Evolutionary conservation across 495 filamentous ascomycete species (phyloP).

Genomic region (Aspergillus ellipticus): DNA sequence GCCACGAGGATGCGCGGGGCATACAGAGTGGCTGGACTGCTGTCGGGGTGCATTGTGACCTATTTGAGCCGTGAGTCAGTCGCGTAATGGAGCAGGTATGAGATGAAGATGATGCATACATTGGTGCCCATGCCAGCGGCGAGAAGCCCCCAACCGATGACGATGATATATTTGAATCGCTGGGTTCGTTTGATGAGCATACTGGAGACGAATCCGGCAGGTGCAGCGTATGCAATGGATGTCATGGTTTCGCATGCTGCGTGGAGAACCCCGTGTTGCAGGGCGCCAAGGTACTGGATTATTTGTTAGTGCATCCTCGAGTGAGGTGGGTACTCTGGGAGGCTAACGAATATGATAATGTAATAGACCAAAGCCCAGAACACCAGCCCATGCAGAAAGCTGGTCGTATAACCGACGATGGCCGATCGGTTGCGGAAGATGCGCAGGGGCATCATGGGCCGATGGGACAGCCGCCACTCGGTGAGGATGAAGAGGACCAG

Average conservation of each 20-base stretch:
- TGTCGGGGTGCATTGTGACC: too few relatives aligned
- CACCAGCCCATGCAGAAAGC: conserved; percentile 5
- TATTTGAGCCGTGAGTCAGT: too few relatives aligned
- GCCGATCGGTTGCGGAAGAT: conserved; percentile 1
- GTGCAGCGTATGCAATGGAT: conserved; percentile 10
- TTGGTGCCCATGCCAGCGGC: conserved; percentile 7
- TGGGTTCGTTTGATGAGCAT: conserved; percentile 12
- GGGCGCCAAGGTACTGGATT: conserved; percentile 10
- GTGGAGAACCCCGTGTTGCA: conserved; percentile 9
- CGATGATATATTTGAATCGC: conserved; percentile 13
- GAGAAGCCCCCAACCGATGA: conserved; percentile 12
- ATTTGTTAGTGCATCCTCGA: not conserved
- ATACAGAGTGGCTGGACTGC: too few relatives aligned
- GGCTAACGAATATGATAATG: not conserved
- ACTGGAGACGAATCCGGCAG: conserved; percentile 12
- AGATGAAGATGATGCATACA: too few relatives aligned
- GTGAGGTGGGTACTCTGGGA: too few relatives aligned
- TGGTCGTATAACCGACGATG: not conserved
- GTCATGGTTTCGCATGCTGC: conserved; percentile 13
- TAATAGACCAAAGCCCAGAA: not conserved
- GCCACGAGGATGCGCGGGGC: too few relatives aligned
- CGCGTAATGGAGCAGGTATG: too few relatives aligned
- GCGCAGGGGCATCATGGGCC: conserved; percentile 5
- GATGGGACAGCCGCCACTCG: not conserved
- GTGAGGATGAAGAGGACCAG: not conserved